Evolutionary conservation across 1,284 basidiomycete species (phyloP), one percentile per base, ranked within the genome.

Genomic region (Rhizopogon parksii): DNA sequence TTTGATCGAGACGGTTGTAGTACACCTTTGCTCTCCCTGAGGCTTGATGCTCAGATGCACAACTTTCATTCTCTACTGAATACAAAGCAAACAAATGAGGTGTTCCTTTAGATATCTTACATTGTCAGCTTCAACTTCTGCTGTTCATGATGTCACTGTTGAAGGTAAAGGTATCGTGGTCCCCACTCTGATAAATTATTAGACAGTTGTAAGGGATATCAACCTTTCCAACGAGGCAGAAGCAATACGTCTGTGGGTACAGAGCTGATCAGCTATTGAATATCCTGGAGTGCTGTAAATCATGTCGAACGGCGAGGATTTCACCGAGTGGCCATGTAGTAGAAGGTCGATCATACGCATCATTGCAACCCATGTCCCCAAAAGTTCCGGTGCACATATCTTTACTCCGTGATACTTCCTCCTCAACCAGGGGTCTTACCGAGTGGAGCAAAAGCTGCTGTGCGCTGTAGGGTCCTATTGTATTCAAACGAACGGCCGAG

Each of bases 271-370:
- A 88, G 70, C 87, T 90, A 69, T 99, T 99, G 77, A 99, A 99
- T 57, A 99, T 90, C 47, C 95, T 78, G 35, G 93, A 95, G 71
- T 98, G 95, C 66, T 96, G 88, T 60, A 94, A 72, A 71, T 98
- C 95, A 68, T 99, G 95, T 55, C 95, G 75, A 27, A 83, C 81
- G 38, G 88, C 84, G 15, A 98, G 73, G 39, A 98, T 88, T 69
- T 99, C 95, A n/a, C 94, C 95, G 12, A 99, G 68, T 0, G 95
- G 95, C 92, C 95, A 99, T 4, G 90, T 96, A 57, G 85, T 93
- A 21, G 88, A 86, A 4, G 93, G 93, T 1, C 82, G 17, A 45
- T 34, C 82, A 38, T 74, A 57, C 15, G 64, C 52, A 42, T 42
- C 35, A 14, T 17, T 54, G 57, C 1, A 61, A 60, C 43, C 73